Conservation (phyloP, 1,139 yeast species). For the Suhomyces terraborum region DNA sequence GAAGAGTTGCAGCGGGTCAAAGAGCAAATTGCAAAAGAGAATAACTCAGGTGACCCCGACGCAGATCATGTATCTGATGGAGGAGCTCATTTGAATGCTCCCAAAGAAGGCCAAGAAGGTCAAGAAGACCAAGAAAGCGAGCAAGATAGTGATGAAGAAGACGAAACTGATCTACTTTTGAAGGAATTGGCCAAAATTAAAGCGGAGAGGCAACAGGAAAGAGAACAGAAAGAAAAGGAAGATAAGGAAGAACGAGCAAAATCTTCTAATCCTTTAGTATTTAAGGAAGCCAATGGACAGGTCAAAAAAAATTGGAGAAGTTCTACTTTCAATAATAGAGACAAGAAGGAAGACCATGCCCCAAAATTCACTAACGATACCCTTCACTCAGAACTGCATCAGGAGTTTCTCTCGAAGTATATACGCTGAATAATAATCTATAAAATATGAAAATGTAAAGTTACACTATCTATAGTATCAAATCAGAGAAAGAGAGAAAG, state of each 20-base stretch:
- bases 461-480: too few relatives aligned
- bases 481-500: too few relatives aligned
- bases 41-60: constrained; percentile 11
- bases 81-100: background rate
- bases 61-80: background rate
- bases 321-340: constrained; percentile 45
- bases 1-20: constrained; percentile 15
- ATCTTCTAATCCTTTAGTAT: constrained; percentile 48
- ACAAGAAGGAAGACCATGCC: constrained; percentile 14
- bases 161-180: constrained; percentile 42
- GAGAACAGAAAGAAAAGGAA: constrained; percentile 30
- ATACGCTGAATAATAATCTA: constrained; percentile 38
- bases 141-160: constrained; percentile 24
- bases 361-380: constrained; percentile 62
- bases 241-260: constrained; percentile 23
- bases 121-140: background rate
- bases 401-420: constrained; percentile 67
- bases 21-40: constrained; percentile 10
- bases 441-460: background rate
- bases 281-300: constrained; percentile 6
- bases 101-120: constrained; percentile 1
- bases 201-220: constrained; percentile 42
- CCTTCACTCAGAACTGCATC: constrained; percentile 68
- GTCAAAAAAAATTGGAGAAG: constrained; percentile 59
- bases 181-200: constrained; percentile 58